These are phyloP conservation scores for Cardamine chenopodiifolia DNA, from an alignment of 345 rosid species.

Conservation along the genomic window DNA sequence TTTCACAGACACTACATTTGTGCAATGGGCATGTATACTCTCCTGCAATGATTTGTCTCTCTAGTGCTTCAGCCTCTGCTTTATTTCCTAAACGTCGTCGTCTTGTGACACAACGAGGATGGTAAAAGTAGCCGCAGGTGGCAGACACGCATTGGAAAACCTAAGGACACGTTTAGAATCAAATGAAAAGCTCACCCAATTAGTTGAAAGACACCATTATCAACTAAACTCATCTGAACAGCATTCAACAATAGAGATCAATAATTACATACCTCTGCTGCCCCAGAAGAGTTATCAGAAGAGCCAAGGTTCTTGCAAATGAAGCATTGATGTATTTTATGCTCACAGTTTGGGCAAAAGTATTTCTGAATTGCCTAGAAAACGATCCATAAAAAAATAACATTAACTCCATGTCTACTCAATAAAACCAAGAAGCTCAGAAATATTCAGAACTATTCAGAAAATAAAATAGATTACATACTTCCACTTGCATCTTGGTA, in stretches of 20 bases:
- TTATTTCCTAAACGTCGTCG: conserved; percentile 53
- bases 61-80: conserved; percentile 61
- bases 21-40: conserved; percentile 82
- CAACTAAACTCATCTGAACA: conserved; percentile 17
- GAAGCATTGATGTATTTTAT: conserved; percentile 77
- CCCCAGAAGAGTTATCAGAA: conserved; percentile 65
- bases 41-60: conserved; percentile 59
- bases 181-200: conserved; percentile 13
- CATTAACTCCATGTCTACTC: conserved; percentile 24
- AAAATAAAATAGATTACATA: conserved; percentile 45
- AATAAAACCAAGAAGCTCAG: conserved; percentile 2
- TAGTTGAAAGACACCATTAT: conserved; percentile 23
- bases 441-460: conserved; percentile 9
- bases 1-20: conserved; percentile 74
- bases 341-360: conserved; percentile 73
- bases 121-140: conserved; percentile 89
- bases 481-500: conserved; percentile 62
- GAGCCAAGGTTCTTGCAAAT: conserved; percentile 83
- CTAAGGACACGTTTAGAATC: conserved; percentile 44
- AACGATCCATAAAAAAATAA: conserved; percentile 27
- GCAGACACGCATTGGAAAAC: conserved; percentile 85
- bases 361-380: conserved; percentile 63
- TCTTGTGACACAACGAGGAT: conserved; percentile 74
- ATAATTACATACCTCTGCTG: conserved; percentile 66
- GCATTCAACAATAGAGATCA: conserved; percentile 20